phyloP scores from a whole-genome alignment of 1,284 basidiomycete species.

The Fistulina hepatica region DNA sequence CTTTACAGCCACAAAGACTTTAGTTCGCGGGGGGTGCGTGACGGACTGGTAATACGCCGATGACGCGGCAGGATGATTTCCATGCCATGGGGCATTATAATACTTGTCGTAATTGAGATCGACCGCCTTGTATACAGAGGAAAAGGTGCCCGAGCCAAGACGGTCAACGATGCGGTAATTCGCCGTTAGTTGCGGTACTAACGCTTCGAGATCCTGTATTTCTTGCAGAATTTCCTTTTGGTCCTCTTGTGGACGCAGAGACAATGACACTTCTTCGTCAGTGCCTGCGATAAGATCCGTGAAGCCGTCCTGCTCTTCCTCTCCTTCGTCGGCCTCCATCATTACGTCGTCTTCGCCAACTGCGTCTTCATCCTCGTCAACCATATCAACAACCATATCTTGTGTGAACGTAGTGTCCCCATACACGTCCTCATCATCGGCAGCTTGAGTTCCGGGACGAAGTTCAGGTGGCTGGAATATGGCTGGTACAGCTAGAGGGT shows the following conservation, averaged over 20 bases:
- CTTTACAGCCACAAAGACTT: conserved; percentile 88
- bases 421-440: neutral
- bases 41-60: conserved; percentile 51
- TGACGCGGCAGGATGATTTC: conserved; percentile 45
- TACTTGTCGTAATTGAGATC: conserved; percentile 70
- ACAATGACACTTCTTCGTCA: conserved; percentile 49
- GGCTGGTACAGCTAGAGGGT: neutral
- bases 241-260: conserved; percentile 54
- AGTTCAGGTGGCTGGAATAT: neutral
- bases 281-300: conserved; percentile 25
- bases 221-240: conserved; percentile 67
- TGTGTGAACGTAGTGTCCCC: neutral
- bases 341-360: neutral
- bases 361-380: neutral
- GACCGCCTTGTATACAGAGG: conserved; percentile 95
- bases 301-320: neutral
- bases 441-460: neutral
- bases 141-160: conserved; percentile 95
- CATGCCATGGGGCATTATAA: conserved; percentile 78
- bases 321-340: neutral
- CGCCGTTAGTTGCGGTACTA: conserved; percentile 51
- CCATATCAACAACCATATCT: neutral
- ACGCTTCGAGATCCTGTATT: conserved; percentile 51
- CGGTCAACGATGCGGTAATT: conserved; percentile 84
- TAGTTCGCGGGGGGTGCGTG: conserved; percentile 30